phyloP scores from a whole-genome alignment of 2,329 filamentous ascomycete genomes.

The Phyllosticta paracitricarpa region DNA sequence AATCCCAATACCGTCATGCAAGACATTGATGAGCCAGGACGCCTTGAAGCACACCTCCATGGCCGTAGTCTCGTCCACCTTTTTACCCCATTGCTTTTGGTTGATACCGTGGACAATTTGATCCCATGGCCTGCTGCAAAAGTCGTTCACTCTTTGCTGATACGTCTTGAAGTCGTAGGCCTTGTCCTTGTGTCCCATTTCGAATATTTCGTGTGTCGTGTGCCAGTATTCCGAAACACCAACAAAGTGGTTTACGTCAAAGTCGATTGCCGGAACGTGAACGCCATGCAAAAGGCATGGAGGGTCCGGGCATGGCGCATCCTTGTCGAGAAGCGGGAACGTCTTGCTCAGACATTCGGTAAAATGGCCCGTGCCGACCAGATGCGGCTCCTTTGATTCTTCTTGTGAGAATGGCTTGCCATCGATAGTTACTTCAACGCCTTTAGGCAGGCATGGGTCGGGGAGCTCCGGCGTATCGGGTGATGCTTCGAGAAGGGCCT shows the following conservation, averaged over 20 bases:
- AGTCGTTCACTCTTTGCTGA: constrained; percentile 71
- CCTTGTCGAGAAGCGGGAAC: constrained; percentile 80
- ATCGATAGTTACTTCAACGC: constrained; percentile 62
- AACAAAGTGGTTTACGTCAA: constrained; percentile 93
- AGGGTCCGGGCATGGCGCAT: constrained; percentile 68
- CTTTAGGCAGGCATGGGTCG: constrained; percentile 81
- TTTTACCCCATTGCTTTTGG: constrained; percentile 61
- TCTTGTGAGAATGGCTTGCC: constrained; percentile 48
- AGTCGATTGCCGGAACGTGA: constrained; percentile 91
- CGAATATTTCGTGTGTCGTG: constrained; percentile 89
- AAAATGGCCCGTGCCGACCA: constrained; percentile 81
- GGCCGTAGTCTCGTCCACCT: constrained; percentile 62
- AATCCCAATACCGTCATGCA: constrained; percentile 92
- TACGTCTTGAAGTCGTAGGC: constrained; percentile 88
- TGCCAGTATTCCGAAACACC: constrained; percentile 99
- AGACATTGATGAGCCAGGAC: constrained; percentile 91
- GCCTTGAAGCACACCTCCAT: constrained; percentile 94
- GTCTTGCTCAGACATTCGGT: constrained; percentile 73
- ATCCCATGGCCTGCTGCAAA: constrained; percentile 76
- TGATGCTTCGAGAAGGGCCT: constrained; percentile 60
- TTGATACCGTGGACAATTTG: constrained; percentile 59
- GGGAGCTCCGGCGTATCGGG: constrained; percentile 58
- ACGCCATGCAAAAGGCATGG: constrained; percentile 87
- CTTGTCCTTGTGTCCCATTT: constrained; percentile 62
- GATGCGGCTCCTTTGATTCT: constrained; percentile 40